phyloP scores from a whole-genome alignment of 345 rosid genomes.

The Orychophragmus violaceus region DNA sequence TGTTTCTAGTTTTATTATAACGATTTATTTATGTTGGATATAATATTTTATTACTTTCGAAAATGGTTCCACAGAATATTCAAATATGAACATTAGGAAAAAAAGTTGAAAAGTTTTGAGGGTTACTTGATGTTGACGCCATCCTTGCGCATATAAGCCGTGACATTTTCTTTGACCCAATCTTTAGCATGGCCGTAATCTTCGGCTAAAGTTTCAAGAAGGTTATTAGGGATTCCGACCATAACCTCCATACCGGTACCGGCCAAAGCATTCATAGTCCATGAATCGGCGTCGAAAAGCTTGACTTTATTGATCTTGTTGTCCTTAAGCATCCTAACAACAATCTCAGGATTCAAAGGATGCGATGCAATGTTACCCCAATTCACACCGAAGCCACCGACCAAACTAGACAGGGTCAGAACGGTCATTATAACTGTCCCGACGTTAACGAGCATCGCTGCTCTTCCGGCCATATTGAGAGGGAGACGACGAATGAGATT shows the following conservation, averaged over 20 bases:
- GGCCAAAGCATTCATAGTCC: slow-evolving; percentile 44
- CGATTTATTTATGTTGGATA: too few species aligned
- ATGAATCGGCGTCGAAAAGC: slow-evolving; percentile 68
- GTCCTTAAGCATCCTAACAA: slow-evolving; percentile 64
- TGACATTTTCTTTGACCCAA: slow-evolving; percentile 75
- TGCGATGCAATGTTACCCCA: slow-evolving; percentile 77
- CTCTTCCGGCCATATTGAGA: slow-evolving; percentile 26
- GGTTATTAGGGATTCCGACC: slow-evolving; percentile 75
- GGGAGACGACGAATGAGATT: slow-evolving; percentile 11
- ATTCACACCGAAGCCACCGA: slow-evolving; percentile 59
- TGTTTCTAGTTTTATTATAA: too few species aligned
- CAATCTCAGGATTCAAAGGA: slow-evolving; percentile 44
- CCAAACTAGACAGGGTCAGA: slow-evolving; percentile 23
- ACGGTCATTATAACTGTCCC: slow-evolving; percentile 25
- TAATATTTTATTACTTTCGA: too few species aligned
- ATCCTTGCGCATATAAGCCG: slow-evolving; percentile 35
- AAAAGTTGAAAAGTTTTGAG: not conserved
- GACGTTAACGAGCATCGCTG: slow-evolving; percentile 22
- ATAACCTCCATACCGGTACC: slow-evolving; percentile 65
- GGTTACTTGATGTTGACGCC: slow-evolving; percentile 66
- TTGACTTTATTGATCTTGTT: slow-evolving; percentile 62
- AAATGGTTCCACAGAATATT: not conserved
- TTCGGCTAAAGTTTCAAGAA: slow-evolving; percentile 31
- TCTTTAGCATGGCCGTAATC: slow-evolving; percentile 41
- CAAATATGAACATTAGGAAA: not conserved